These are phyloP conservation scores for Stevia rebaudiana DNA, from an alignment of 140 eudicot genomes.

Conservation along the genomic window DNA sequence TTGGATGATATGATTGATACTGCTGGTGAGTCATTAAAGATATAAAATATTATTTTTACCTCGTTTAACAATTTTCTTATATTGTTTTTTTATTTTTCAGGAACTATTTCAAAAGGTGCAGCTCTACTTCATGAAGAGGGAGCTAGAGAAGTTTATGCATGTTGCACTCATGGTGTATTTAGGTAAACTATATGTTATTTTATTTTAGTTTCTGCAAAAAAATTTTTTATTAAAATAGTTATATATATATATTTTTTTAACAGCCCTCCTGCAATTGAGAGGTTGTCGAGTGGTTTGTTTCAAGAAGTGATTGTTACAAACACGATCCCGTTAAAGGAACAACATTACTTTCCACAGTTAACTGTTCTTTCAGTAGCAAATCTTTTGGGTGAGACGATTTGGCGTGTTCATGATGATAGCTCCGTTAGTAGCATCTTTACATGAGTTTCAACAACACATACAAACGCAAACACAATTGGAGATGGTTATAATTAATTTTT, in stretches of 20 bases:
- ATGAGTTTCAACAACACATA: conserved; percentile 26
- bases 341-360: conserved; percentile 80
- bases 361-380: conserved; percentile 95
- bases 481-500: not conserved
- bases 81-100: conserved; percentile 28
- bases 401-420: conserved; percentile 94
- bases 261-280: conserved; percentile 97
- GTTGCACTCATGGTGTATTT: conserved; percentile 93
- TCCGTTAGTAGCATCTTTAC: conserved; percentile 94
- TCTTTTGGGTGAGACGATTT: conserved; percentile 90
- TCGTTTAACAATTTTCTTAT: not conserved
- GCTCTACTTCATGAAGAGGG: conserved; percentile 77
- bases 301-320: conserved; percentile 90
- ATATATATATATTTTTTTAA: too few species aligned
- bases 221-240: conserved; percentile 1
- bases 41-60: not conserved
- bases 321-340: conserved; percentile 64
- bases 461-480: not conserved
- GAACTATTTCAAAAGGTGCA: conserved; percentile 92
- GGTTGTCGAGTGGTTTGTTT: conserved; percentile 84
- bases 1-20: conserved; percentile 98
- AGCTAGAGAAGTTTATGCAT: conserved; percentile 92
- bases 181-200: conserved; percentile 34
- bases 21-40: conserved; percentile 65
- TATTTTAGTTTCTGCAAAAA: too few species aligned